phyloP scores from a whole-genome alignment of 1,284 basidiomycete species.

The Puccinia sorghi region DNA sequence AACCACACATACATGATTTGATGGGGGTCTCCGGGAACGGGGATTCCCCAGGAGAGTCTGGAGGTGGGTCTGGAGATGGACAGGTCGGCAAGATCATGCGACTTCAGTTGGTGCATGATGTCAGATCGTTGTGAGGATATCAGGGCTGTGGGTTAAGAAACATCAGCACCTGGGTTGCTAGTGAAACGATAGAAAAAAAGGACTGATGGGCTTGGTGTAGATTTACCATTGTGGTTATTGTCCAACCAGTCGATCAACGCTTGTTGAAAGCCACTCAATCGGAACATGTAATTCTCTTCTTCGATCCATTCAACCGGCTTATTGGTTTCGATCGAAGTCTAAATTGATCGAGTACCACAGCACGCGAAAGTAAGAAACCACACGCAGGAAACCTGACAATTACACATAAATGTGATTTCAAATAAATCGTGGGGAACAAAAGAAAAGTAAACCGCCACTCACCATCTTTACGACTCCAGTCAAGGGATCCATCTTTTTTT shows the following conservation, averaged over 20 bases:
- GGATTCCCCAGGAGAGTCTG: constrained; percentile 57
- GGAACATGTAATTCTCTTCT: constrained; percentile 59
- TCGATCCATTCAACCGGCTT: constrained; percentile 57
- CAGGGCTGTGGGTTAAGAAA: constrained; percentile 28
- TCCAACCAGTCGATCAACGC: constrained; percentile 56
- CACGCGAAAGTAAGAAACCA: neutral
- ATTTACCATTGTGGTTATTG: constrained; percentile 51
- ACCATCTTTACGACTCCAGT: constrained; percentile 53
- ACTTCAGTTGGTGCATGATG: constrained; percentile 55
- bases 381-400: neutral
- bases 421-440: neutral
- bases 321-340: constrained; percentile 56
- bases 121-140: constrained; percentile 52
- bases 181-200: neutral
- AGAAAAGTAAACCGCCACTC: neutral
- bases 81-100: constrained; percentile 55
- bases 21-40: constrained; percentile 56
- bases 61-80: constrained; percentile 56
- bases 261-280: constrained; percentile 55
- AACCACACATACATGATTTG: constrained; percentile 59
- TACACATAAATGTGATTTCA: constrained; percentile 15
- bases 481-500: constrained; percentile 46
- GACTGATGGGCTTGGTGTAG: constrained; percentile 51
- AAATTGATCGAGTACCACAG: neutral
- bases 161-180: neutral